phyloP scores from a whole-genome alignment of 495 filamentous ascomycete species.

The Rhypophila decipiens region DNA sequence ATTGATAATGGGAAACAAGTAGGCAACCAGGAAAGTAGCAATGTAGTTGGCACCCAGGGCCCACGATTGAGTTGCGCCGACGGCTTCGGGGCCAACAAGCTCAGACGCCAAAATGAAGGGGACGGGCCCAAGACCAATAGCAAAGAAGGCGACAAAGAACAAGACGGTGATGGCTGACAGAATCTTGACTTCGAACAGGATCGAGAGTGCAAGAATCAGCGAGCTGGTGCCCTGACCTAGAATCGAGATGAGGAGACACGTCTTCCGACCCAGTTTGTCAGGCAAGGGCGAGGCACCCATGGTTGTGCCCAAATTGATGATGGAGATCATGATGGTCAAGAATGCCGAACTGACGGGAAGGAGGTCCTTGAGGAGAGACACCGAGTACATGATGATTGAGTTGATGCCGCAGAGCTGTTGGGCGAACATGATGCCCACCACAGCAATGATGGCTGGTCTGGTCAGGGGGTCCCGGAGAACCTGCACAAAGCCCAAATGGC shows the following conservation, averaged over 20 bases:
- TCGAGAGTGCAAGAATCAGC: constrained; percentile 66
- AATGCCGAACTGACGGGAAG: constrained; percentile 70
- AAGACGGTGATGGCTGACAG: constrained; percentile 75
- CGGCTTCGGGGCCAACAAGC: constrained; percentile 79
- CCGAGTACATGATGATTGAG: constrained; percentile 96
- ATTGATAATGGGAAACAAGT: constrained; percentile 87
- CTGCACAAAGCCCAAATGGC: constrained; percentile 59
- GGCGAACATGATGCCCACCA: constrained; percentile 83
- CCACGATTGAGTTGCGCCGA: constrained; percentile 81
- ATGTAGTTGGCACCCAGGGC: constrained; percentile 83
- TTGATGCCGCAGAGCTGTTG: constrained; percentile 94
- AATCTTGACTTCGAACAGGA: constrained; percentile 58
- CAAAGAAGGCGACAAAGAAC: constrained; percentile 82
- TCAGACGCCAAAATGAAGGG: constrained; percentile 91
- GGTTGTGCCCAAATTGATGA: constrained; percentile 79
- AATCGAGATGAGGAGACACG: constrained; percentile 73
- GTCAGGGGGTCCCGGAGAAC: constrained; percentile 59
- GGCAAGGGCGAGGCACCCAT: constrained; percentile 72
- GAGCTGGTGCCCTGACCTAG: constrained; percentile 74
- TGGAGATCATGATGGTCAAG: constrained; percentile 78
- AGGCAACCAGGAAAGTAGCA: constrained; percentile 84
- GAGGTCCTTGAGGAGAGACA: constrained; percentile 72
- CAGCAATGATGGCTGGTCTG: constrained; percentile 73
- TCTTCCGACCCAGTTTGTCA: constrained; percentile 80
- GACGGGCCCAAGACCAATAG: constrained; percentile 84